Conservation (phyloP, 1,139 yeast genomes). For the Oligophagozyma castellii region DNA sequence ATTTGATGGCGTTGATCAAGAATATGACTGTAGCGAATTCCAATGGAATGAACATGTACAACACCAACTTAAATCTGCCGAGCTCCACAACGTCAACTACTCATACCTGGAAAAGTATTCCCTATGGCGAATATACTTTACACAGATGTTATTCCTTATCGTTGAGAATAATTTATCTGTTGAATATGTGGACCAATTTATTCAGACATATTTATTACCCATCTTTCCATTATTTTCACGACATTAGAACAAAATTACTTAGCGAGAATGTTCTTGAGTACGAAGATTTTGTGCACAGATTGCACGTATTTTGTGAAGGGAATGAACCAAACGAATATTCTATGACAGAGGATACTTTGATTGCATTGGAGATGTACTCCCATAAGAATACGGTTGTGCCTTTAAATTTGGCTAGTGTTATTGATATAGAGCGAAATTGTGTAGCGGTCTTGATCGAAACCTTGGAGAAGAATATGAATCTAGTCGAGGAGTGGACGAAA, state of each 20-base stretch:
- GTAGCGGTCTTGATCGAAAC: background rate
- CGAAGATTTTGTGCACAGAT: slow-evolving; percentile 3
- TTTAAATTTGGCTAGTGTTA: background rate
- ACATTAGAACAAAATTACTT: slow-evolving; percentile 10
- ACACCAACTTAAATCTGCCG: too few relatives aligned
- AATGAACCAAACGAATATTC: slow-evolving; percentile 2
- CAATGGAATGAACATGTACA: too few relatives aligned
- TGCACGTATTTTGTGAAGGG: slow-evolving; percentile 1
- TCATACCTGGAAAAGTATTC: slow-evolving; percentile 13
- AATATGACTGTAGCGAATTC: too few relatives aligned
- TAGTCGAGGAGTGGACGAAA: slow-evolving; percentile 10
- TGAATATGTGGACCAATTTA: slow-evolving; percentile 11
- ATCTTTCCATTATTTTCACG: slow-evolving; percentile 10
- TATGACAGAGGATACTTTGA: slow-evolving; percentile 4
- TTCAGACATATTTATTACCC: slow-evolving; percentile 18
- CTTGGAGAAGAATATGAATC: slow-evolving; percentile 4
- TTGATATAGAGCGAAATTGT: background rate
- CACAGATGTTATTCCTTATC: slow-evolving; percentile 34
- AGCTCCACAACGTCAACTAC: too few relatives aligned
- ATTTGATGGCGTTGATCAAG: background rate
- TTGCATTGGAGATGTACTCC: slow-evolving; percentile 6
- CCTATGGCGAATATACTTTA: slow-evolving; percentile 30
- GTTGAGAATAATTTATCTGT: slow-evolving; percentile 10
- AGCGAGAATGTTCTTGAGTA: slow-evolving; percentile 17
- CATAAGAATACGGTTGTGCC: background rate